Conservation (phyloP, 225 moss, liverwort and hornwort genomes). For the Neckera pumila region DNA sequence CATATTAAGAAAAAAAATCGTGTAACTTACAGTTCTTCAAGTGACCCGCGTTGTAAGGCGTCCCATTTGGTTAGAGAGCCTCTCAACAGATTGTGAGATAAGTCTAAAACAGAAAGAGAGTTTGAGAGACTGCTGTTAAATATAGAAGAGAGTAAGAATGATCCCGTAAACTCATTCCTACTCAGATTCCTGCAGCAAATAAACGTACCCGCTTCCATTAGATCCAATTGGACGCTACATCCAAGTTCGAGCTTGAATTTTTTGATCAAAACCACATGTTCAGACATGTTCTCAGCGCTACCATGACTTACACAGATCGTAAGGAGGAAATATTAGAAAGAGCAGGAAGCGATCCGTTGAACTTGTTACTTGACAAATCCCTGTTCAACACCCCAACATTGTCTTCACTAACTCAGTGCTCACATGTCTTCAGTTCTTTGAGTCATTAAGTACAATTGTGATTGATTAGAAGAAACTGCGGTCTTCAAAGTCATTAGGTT, state of each 20-base stretch:
- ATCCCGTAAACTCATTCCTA: neutral
- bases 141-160: neutral
- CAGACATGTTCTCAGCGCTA: neutral
- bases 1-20: neutral
- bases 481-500: neutral
- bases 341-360: neutral
- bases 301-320: neutral
- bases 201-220: neutral
- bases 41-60: neutral
- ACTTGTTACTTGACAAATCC: constrained; percentile 3
- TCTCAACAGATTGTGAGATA: neutral
- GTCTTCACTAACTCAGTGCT: neutral
- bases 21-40: neutral
- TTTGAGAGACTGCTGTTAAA: neutral
- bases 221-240: neutral
- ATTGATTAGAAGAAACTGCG: neutral
- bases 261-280: neutral
- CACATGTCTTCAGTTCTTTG: neutral
- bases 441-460: neutral
- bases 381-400: neutral
- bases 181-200: neutral
- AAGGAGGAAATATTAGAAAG: neutral
- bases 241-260: neutral
- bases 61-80: neutral
- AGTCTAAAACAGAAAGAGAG: neutral